Base-by-base conservation (phyloP, 495 filamentous ascomycete species). In the Bacidia gigantensis region DNA sequence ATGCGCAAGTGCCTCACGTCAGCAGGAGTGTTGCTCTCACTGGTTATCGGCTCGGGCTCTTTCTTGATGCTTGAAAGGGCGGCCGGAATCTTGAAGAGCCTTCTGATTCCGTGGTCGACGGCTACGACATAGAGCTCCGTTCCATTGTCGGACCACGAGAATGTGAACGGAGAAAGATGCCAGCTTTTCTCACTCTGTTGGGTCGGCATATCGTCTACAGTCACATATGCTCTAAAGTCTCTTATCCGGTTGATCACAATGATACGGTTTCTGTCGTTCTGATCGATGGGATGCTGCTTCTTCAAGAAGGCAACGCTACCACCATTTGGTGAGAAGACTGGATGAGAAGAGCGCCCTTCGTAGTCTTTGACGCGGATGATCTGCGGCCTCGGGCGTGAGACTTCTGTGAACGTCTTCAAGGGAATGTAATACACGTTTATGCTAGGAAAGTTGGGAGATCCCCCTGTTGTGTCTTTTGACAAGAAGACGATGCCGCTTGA, bases 301-400 rank as follows among this genome's bases (percentile, higher is more conserved):
- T 78, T 72, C 29, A 87, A 77, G 55, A 94, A 87, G 18, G 82
- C 89, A 9, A 89, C 74, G 46, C 75, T 74, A 35, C 70, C 74
- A 0, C 85, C 87, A 56, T 82, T 75, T n/a, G 82, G 80, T 2
- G 85, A 86, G 54, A 93, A 84, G 3, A 82, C 75, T 0, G 89
- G 89, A 9, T 71, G 76, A 0, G 79, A 75, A 59, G 81, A 78
- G 50, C 88, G 86, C 1, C 89, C 89, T 50, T 80, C 71, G 2
- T 77, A 67, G 9, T 61, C 62, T 14, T 40, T 38, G 0, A 56
- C 43, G 0, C 38, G 20, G 41, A 56, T 43, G 21, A 52, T 38
- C 39, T 52, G 54, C 35, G 41, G 54, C 26, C 49, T 44, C 12
- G 54, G 49, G n/a, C 42, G 53, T 22, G 50, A 24, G 3, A 64